Conservation (phyloP, 768 basidiomycete genomes). For the Calocera cornea region DNA sequence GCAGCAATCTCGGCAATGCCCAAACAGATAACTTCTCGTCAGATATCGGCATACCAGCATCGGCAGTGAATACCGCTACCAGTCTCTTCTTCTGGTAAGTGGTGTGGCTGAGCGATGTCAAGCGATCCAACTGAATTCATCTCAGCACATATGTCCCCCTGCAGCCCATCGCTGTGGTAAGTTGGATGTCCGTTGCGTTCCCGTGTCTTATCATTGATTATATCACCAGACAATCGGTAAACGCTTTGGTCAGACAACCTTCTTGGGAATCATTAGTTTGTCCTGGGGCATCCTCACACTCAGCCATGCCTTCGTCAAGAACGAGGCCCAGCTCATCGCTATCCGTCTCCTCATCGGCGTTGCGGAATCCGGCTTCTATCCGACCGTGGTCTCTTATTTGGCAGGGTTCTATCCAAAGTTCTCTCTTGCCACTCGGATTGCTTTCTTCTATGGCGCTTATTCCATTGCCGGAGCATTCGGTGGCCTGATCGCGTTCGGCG, state of each 20-base stretch:
- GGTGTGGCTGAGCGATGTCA: not conserved
- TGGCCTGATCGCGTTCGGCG: not conserved
- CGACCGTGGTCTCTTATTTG: not conserved
- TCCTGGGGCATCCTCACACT: not conserved
- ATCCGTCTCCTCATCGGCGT: not conserved
- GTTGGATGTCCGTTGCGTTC: not conserved
- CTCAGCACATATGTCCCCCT: slow-evolving; percentile 6
- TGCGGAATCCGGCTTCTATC: not conserved
- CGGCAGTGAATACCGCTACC: slow-evolving; percentile 11
- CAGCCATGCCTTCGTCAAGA: not conserved
- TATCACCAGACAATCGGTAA: not conserved
- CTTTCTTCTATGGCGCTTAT: not conserved
- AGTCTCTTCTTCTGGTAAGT: slow-evolving; percentile 10
- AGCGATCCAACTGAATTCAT: not conserved
- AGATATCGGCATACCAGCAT: slow-evolving; percentile 12
- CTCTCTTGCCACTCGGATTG: not conserved
- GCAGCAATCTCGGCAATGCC: slow-evolving; percentile 13
- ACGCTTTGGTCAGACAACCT: not conserved
- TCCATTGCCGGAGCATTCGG: not conserved
- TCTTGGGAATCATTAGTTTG: not conserved
- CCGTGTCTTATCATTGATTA: not conserved
- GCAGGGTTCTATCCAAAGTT: not conserved
- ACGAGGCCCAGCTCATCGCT: not conserved
- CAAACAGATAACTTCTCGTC: slow-evolving; percentile 11
- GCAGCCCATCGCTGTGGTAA: not conserved